Percentiles rank a stretch among this genome's conserved stretches.
Evolutionary conservation across 352 stramenopile genomes (phyloP).

Genomic region (Phytophthora sojae): DNA sequence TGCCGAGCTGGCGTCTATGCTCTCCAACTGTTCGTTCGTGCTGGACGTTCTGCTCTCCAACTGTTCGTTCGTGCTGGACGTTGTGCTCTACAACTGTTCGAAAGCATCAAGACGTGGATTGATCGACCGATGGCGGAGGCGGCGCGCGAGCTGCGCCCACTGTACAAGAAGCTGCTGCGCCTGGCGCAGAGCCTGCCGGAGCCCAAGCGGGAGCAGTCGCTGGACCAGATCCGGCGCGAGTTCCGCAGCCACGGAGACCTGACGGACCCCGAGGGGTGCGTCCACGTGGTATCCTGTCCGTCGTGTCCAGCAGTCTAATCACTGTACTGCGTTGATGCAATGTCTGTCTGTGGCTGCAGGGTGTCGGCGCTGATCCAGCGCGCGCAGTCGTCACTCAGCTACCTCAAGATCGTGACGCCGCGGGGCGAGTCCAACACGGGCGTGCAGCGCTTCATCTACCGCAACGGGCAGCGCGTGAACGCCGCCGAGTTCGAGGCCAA

Average conservation of each 20-base stretch:
- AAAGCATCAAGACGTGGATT: not conserved
- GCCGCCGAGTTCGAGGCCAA: slow-evolving; percentile 47
- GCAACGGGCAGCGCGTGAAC: slow-evolving; percentile 79
- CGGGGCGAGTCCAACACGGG: slow-evolving; percentile 62
- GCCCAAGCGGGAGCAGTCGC: slow-evolving; percentile 63
- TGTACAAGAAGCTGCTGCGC: slow-evolving; percentile 89
- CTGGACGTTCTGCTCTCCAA: too few relatives aligned
- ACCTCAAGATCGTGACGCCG: slow-evolving; percentile 89
- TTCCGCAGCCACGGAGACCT: slow-evolving; percentile 72
- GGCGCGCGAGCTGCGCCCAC: slow-evolving; percentile 56
- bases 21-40: too few relatives aligned
- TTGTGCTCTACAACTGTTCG: too few relatives aligned
- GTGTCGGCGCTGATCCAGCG: slow-evolving; percentile 73
- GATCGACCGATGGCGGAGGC: slow-evolving; percentile 32
- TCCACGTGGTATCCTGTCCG: not conserved
- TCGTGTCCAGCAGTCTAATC: not conserved
- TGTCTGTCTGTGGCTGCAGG: slow-evolving; percentile 35
- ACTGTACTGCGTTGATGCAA: not conserved
- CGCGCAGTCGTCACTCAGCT: slow-evolving; percentile 84
- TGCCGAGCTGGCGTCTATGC: too few relatives aligned
- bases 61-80: too few relatives aligned
- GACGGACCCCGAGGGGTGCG: slow-evolving; percentile 74
- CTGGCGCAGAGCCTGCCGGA: slow-evolving; percentile 80
- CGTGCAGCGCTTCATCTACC: slow-evolving; percentile 85
- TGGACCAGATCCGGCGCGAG: slow-evolving; percentile 81